Percentiles rank a stretch among this genome's conserved stretches.
These are phyloP conservation scores for Polytolypa hystricis DNA, from an alignment of 2,329 filamentous ascomycete species.

Conservation along the genomic window DNA sequence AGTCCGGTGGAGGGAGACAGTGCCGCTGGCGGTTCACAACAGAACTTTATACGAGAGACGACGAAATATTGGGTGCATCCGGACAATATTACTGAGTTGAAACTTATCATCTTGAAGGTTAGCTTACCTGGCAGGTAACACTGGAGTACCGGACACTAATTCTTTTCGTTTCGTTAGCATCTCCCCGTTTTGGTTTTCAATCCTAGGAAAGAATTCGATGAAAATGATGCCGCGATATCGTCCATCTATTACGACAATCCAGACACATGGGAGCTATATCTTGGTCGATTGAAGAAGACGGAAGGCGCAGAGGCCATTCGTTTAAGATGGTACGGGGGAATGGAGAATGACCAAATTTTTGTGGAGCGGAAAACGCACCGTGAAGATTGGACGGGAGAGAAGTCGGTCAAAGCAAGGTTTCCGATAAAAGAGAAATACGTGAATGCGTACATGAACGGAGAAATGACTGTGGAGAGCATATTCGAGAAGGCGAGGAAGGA, in stretches of 20 bases:
- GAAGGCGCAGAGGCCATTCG: slow-evolving; percentile 96
- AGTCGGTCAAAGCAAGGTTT: slow-evolving; percentile 96
- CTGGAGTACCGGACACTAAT: too few relatives aligned
- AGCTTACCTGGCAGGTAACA: too few relatives aligned
- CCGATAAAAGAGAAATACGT: slow-evolving; percentile 94
- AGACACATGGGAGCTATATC: slow-evolving; percentile 85
- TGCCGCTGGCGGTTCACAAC: slow-evolving; percentile 79
- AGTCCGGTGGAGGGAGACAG: slow-evolving; percentile 89
- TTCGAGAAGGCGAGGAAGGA: slow-evolving; percentile 96
- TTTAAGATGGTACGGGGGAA: slow-evolving; percentile 92
- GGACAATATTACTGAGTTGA: slow-evolving; percentile 95
- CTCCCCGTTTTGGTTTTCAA: slow-evolving; percentile 96
- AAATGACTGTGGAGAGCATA: slow-evolving; percentile 73
- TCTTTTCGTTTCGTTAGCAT: slow-evolving; percentile 43
- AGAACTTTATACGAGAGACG: slow-evolving; percentile 91
- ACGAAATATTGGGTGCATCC: slow-evolving; percentile 99
- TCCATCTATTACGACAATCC: slow-evolving; percentile 98
- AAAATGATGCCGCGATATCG: slow-evolving; percentile 83
- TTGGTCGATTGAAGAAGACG: slow-evolving; percentile 90
- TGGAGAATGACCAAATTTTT: slow-evolving; percentile 91
- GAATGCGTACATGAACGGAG: slow-evolving; percentile 76
- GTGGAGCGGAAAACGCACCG: slow-evolving; percentile 96
- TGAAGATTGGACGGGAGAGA: slow-evolving; percentile 98
- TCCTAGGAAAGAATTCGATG: slow-evolving; percentile 88
- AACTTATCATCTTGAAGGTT: slow-evolving; percentile 88